Conservation (phyloP, 108 stramenopile genomes). For the Nitzschia sp. region DNA sequence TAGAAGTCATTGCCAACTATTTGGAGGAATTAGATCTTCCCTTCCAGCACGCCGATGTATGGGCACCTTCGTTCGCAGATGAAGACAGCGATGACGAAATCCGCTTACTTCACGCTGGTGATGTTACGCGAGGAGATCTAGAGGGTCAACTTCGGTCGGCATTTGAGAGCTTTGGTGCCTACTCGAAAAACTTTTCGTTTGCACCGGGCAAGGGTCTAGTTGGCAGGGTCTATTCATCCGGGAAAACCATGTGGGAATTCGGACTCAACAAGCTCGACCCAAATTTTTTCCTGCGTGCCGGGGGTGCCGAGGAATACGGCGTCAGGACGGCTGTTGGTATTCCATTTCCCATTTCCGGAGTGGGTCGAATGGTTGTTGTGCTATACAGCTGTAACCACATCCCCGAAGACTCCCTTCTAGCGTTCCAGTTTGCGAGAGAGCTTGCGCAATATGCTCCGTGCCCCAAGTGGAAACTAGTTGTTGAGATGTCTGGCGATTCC, state of each 20-base stretch:
- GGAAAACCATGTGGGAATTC: constrained; percentile 50
- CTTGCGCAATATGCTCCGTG: constrained; percentile 44
- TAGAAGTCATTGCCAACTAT: constrained; percentile 41
- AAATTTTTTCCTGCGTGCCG: constrained; percentile 56
- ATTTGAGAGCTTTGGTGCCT: constrained; percentile 59
- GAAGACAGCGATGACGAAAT: constrained; percentile 8
- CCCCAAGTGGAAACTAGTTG: constrained; percentile 67
- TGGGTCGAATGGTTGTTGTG: constrained; percentile 62
- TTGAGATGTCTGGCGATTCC: constrained; percentile 38
- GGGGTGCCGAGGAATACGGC: constrained; percentile 66
- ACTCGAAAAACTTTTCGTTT: constrained; percentile 62
- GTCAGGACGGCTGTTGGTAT: constrained; percentile 61
- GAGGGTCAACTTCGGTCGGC: constrained; percentile 16
- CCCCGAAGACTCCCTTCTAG: constrained; percentile 32
- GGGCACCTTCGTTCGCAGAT: constrained; percentile 57
- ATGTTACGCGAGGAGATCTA: constrained; percentile 33
- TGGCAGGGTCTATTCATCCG: constrained; percentile 55
- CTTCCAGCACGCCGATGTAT: constrained; percentile 67
- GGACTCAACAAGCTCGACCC: constrained; percentile 36
- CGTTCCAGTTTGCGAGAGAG: constrained; percentile 27
- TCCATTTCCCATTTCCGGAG: constrained; percentile 41
- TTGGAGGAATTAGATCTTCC: constrained; percentile 41
- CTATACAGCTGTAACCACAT: constrained; percentile 58
- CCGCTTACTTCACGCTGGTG: constrained; percentile 42
- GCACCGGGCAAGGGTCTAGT: constrained; percentile 60